These are phyloP conservation scores for Ochetophila trinervis DNA, from an alignment of 306 rosid species.

Conservation along the genomic window DNA sequence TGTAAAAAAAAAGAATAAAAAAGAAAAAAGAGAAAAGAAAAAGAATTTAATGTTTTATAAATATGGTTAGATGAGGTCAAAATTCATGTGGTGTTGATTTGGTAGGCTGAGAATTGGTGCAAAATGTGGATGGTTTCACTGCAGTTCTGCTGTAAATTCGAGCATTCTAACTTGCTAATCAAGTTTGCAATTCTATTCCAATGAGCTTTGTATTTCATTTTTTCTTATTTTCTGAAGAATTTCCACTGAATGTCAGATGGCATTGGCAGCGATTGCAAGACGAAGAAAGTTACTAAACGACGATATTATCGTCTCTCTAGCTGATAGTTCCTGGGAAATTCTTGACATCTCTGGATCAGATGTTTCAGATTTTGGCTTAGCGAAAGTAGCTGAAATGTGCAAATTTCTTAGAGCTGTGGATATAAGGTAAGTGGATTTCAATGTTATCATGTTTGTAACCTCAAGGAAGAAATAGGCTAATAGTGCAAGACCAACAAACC, in stretches of 20 bases:
- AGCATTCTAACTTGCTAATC: no score
- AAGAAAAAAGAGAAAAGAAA: no score
- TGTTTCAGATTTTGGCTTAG: constrained; percentile 74
- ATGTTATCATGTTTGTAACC: background rate
- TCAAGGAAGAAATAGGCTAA: background rate
- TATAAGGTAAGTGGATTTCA: constrained; percentile 48
- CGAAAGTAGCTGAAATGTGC: constrained; percentile 59
- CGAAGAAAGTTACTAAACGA: constrained; percentile 73
- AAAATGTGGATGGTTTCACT: no score
- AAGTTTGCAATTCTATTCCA: no score
- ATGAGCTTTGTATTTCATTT: background rate
- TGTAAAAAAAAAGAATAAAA: background rate
- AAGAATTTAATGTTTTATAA: no score
- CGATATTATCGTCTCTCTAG: constrained; percentile 62
- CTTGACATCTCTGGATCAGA: constrained; percentile 87
- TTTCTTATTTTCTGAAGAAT: background rate
- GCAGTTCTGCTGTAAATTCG: no score
- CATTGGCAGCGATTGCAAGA: constrained; percentile 69
- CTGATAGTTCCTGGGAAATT: constrained; percentile 73
- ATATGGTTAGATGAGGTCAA: no score
- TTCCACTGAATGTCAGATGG: constrained; percentile 41
- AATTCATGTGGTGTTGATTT: no score
- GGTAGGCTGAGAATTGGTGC: no score
- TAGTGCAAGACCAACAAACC: no score
- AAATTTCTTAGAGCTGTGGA: constrained; percentile 66